Base-by-base conservation (phyloP, 176 grass and related monocot species). In the Avena eriantha region DNA sequence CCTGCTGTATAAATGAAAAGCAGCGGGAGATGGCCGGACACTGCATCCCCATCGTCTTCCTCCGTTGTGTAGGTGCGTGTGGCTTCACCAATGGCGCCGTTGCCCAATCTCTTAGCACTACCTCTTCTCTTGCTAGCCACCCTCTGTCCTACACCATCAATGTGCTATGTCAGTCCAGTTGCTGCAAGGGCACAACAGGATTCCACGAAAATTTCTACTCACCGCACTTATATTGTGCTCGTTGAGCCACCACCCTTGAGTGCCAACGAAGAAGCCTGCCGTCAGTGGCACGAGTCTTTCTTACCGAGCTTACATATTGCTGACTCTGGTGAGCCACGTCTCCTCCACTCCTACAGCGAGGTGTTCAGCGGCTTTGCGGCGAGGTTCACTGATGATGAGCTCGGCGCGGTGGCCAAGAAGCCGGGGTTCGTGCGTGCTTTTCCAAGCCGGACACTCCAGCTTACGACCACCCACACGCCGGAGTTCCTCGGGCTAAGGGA, bases 381-480 rank as follows among this genome's bases (percentile, higher is more conserved):
- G 5, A 78, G 84, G 80, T 60, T 93, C 36, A 93, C 39, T 2
- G 59, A 69, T 7, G 57, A 8, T 0, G 88, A 90, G 61, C 72
- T 93, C 2, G 50, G 70, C 13, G 19, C 1, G 19, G 85, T 93
- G 43, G 8, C 80, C 50, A 77, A 58, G 36, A 87, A 85, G 22
- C 49, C 31, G 1, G 76, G 84, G 4, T 93, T 90, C 29, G 4
- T 90, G 43, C 64, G 77, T 0, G 75, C 84, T 6, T 81, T 90
- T 35, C 80, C 80, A 8, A 58, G 87, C 47, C 36, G 17, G 18
- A 72, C 18, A 15, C 87, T 81, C 8, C 69, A 39, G n/a, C 82
- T 85, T 9, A 66, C 33, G 68, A 95, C 90, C 13, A 95, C 86
- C 2, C 88, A 73, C 90, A 90, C 89, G 2, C 87, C 87, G 6